These are phyloP conservation scores for Crucibulum laeve DNA, from an alignment of 768 basidiomycete species.

Conservation along the genomic window DNA sequence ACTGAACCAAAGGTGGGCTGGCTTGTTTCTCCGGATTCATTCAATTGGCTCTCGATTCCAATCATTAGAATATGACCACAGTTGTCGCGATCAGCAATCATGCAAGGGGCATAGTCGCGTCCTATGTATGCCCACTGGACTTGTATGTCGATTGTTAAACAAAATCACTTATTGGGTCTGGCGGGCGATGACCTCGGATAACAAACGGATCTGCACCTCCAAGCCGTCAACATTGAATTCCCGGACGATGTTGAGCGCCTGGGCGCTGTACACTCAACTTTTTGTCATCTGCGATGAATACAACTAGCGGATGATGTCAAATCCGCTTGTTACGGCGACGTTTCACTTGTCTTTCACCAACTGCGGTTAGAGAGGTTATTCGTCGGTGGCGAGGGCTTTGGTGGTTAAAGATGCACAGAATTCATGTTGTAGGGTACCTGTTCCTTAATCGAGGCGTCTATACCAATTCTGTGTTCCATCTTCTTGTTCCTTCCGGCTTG, in stretches of 20 bases:
- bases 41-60: conserved; percentile 1
- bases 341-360: not conserved
- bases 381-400: not conserved
- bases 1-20: conserved; percentile 21
- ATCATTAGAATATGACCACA: too few relatives aligned
- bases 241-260: too few relatives aligned
- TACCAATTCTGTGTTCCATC: not conserved
- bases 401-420: not conserved
- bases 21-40: conserved; percentile 5
- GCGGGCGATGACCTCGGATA: too few relatives aligned
- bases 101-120: too few relatives aligned
- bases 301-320: conserved; percentile 8
- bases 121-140: too few relatives aligned
- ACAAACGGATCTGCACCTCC: too few relatives aligned
- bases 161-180: too few relatives aligned
- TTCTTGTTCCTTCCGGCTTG: not conserved
- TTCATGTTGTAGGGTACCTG: not conserved
- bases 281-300: conserved; percentile 17
- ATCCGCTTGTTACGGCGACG: conserved; percentile 8
- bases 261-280: too few relatives aligned
- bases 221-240: too few relatives aligned
- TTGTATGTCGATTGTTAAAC: too few relatives aligned
- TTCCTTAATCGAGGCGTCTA: conserved; percentile 2
- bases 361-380: not conserved
- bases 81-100: too few relatives aligned